Base-by-base conservation (phyloP, 1,284 basidiomycete species). In the Fomes fomentarius region DNA sequence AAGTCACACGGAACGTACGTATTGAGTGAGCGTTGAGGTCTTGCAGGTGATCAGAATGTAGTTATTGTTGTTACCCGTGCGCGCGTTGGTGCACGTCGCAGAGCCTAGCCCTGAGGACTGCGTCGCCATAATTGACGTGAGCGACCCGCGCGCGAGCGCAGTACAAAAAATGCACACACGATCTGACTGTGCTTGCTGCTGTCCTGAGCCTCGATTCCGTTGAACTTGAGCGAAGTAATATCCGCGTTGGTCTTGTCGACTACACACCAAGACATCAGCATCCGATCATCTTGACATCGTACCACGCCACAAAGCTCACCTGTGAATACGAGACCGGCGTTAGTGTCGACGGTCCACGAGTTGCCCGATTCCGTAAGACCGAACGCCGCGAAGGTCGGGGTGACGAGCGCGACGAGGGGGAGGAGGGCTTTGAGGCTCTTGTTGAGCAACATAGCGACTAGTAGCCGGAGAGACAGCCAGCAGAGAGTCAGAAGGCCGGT, bases 151-250 rank as follows among this genome's bases (percentile, higher is more conserved):
- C 3, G 14, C 9, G 1, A 17, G 28, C 7, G 22, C 8, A 21
- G 19, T 4, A 33, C n/a, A 25, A 17, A 35, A 11, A 19, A 25
- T 1, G 14, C 11, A 25, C 45, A 24, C 19, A 47, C 75, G 19
- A 80, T 69, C 38, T 79, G 77, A 25, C 74, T 76, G 57, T 74
- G 76, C 61, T 80, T 76, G 42, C 68, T 67, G 8, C 66, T 67
- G 62, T 79, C 77, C 54, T 79, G 78, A 19, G 77, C 63, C 58
- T 79, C 71, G 48, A 71, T 73, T 26, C 76, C 75, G 56, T 79
- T 78, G 67, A 71, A 79, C 30, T 67, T 59, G 19, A 80, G 56
- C 0, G 77, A 79, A 2, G 72, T 78, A 22, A 79, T 76, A 60
- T 80, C 76, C 15, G 76, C 76, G 62, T 75, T 76, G 26, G 70